Conservation (phyloP, 306 rosid genomes). For the Cercis canadensis region DNA sequence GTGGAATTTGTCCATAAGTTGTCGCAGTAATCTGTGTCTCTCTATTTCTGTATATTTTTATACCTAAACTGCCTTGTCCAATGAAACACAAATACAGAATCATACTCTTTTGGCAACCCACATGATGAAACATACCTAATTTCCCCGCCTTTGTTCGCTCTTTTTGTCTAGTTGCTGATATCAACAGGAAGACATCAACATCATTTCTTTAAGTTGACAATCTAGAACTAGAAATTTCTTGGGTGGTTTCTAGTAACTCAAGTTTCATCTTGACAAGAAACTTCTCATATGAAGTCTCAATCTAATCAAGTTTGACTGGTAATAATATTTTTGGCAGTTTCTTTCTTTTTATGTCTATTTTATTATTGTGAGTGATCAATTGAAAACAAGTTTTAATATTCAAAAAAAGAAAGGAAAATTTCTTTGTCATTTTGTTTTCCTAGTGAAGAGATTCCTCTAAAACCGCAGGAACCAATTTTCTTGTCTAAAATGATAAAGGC, state of each 20-base stretch:
- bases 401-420: no score
- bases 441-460: no score
- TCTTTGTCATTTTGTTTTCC: no score
- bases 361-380: no score
- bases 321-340: no score
- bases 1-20: slow-evolving; percentile 4
- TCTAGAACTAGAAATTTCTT: slow-evolving; percentile 7
- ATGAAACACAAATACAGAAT: slow-evolving; percentile 17
- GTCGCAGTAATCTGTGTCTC: not conserved
- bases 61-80: slow-evolving; percentile 18
- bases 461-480: no score
- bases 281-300: not conserved
- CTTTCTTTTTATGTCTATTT: no score
- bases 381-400: no score
- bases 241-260: slow-evolving; percentile 1
- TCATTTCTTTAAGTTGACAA: not conserved
- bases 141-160: not conserved
- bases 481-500: no score
- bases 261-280: slow-evolving; percentile 17
- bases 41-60: slow-evolving; percentile 3
- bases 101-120: not conserved
- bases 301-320: not conserved
- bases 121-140: no score
- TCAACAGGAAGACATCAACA: not conserved
- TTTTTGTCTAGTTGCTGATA: not conserved